phyloP scores from a whole-genome alignment of 2,329 filamentous ascomycete genomes.

The Colletotrichum nymphaeae region DNA sequence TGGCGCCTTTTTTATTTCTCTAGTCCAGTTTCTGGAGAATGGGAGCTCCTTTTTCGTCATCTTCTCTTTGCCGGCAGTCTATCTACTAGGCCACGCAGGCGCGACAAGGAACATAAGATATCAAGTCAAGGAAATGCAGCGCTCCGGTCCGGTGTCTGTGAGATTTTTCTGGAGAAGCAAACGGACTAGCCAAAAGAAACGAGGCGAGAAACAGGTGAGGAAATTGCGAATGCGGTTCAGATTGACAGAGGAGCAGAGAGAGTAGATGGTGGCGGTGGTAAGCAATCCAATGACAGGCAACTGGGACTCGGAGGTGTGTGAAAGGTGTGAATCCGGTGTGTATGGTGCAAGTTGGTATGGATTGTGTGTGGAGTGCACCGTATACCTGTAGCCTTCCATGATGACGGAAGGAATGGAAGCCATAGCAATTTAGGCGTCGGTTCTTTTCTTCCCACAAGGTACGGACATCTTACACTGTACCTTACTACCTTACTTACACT shows the following conservation, averaged over 20 bases:
- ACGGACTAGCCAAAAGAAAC: background rate
- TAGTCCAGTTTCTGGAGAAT: background rate
- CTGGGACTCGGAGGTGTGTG: background rate
- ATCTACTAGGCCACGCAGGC: background rate
- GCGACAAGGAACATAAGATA: background rate
- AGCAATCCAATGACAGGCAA: background rate
- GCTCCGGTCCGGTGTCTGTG: background rate
- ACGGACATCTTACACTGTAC: background rate
- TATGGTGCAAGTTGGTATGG: background rate
- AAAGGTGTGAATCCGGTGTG: background rate
- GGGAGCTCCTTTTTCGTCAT: background rate
- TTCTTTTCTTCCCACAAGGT: background rate
- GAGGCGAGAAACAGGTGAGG: slow-evolving; percentile 13
- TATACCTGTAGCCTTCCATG: background rate
- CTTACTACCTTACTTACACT: no score
- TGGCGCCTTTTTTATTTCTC: background rate
- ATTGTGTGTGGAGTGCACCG: background rate
- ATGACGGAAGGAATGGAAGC: background rate
- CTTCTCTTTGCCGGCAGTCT: background rate
- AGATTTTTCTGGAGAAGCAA: background rate
- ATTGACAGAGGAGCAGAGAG: slow-evolving; percentile 3
- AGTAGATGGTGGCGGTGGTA: slow-evolving; percentile 2
- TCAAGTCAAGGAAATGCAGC: background rate
- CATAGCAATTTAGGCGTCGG: background rate
- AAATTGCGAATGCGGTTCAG: slow-evolving; percentile 32